Percentiles rank a stretch among this genome's conserved stretches.
These are phyloP conservation scores for Lotmaria passim DNA, from an alignment of 208 protist genomes.

Conservation along the genomic window DNA sequence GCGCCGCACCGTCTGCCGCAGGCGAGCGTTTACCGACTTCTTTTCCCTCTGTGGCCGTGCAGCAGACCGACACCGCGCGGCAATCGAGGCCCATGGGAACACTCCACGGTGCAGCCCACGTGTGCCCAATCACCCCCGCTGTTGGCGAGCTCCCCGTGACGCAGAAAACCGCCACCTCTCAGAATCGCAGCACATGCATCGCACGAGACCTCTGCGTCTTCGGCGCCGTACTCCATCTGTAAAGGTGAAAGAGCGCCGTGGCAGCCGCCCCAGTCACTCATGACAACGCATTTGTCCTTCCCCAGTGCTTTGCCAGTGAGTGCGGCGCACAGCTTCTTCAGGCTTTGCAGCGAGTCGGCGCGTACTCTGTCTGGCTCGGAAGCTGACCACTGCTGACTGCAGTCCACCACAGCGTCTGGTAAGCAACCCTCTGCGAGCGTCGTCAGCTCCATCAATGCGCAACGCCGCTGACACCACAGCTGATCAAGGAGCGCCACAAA, in stretches of 20 bases:
- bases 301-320: conserved; percentile 40
- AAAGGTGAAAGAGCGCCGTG: conserved; percentile 54
- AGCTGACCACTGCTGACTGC: neutral
- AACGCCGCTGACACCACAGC: no score
- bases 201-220: conserved; percentile 64
- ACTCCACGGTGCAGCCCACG: conserved; percentile 5
- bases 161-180: conserved; percentile 23
- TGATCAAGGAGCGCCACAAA: no score
- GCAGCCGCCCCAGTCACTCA: conserved; percentile 61
- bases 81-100: conserved; percentile 12
- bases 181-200: conserved; percentile 50
- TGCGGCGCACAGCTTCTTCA: conserved; percentile 49
- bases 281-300: conserved; percentile 56
- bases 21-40: no score
- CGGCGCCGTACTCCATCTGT: conserved; percentile 64
- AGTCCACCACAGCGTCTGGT: conserved; percentile 15
- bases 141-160: neutral
- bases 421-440: conserved; percentile 36
- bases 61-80: conserved; percentile 31
- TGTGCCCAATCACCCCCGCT: neutral
- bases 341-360: conserved; percentile 34
- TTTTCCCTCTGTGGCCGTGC: neutral
- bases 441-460: conserved; percentile 57
- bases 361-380: neutral
- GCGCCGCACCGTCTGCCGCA: neutral